Evolutionary conservation across 495 filamentous ascomycete species (phyloP).

Genomic region (Podospora pseudocomata): DNA sequence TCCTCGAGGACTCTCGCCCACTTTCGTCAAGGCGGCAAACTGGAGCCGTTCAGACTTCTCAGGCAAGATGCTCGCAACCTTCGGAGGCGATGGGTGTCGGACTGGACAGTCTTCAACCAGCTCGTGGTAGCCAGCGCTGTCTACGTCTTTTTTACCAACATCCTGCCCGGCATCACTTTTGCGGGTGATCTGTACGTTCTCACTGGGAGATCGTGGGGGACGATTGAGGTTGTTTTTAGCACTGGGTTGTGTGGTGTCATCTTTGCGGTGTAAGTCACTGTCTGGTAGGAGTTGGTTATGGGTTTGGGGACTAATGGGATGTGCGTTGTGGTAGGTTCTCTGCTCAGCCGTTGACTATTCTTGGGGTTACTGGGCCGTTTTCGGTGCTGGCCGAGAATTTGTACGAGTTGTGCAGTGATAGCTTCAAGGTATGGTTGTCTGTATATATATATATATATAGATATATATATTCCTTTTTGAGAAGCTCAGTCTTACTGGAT

Average conservation of each 20-base stretch:
- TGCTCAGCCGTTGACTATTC: slow-evolving; percentile 66
- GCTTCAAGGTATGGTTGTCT: slow-evolving; percentile 48
- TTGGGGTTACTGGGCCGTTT: slow-evolving; percentile 72
- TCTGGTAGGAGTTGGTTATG: background rate
- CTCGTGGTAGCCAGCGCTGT: slow-evolving; percentile 66
- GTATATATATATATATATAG: too few relatives aligned
- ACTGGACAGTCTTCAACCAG: slow-evolving; percentile 70
- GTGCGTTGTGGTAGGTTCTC: slow-evolving; percentile 47
- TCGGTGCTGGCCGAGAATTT: slow-evolving; percentile 70
- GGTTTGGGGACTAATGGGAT: background rate
- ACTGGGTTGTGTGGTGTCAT: slow-evolving; percentile 66
- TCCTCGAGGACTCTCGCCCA: background rate
- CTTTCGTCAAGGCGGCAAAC: slow-evolving; percentile 24
- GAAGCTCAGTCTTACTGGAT: background rate
- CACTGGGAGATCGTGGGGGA: slow-evolving; percentile 65
- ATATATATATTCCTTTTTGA: too few relatives aligned
- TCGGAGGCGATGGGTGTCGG: slow-evolving; percentile 55
- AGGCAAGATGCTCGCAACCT: slow-evolving; percentile 57
- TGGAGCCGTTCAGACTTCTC: slow-evolving; percentile 61
- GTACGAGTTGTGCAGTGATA: slow-evolving; percentile 55
- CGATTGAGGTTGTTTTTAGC: slow-evolving; percentile 69
- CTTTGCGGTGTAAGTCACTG: slow-evolving; percentile 55
- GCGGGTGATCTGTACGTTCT: slow-evolving; percentile 65
- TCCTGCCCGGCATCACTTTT: slow-evolving; percentile 71
- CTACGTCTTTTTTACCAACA: slow-evolving; percentile 73